A percentile compares a stretch with the other conserved stretches of the same genome.
Conservation (phyloP, 2,329 filamentous ascomycete species). For the Aspergillus sp. region DNA sequence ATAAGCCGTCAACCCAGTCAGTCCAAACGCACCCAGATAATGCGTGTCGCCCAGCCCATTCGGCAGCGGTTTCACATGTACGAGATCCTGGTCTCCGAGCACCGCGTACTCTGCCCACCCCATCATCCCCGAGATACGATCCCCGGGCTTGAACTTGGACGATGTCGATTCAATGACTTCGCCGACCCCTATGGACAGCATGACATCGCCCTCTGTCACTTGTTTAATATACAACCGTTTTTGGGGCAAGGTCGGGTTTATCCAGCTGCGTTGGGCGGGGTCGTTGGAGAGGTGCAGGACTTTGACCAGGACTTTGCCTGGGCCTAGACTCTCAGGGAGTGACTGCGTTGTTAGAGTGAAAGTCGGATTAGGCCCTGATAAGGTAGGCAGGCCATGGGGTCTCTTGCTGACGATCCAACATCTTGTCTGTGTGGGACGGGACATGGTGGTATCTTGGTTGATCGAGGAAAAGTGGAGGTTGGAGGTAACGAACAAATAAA, state of each 20-base stretch:
- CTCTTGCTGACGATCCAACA: not conserved
- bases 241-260: conserved; percentile 34
- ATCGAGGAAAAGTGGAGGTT: not conserved
- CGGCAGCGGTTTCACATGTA: not conserved
- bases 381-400: not conserved
- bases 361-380: not conserved
- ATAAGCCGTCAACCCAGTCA: conserved; percentile 30
- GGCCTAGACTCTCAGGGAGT: not conserved
- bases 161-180: not conserved
- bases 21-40: conserved; percentile 5
- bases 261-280: conserved; percentile 54
- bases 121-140: not conserved
- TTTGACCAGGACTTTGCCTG: not conserved
- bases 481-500: not conserved
- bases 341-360: not conserved
- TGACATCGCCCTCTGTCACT: conserved; percentile 36
- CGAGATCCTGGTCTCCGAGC: not conserved
- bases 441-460: not conserved
- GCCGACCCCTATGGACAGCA: not conserved
- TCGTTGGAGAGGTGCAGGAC: conserved; percentile 47
- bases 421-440: not conserved
- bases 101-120: not conserved
- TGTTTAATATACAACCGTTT: conserved; percentile 50
- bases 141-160: not conserved
- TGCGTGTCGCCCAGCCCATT: conserved; percentile 40